Conservation (phyloP, 2,329 filamentous ascomycete genomes). For the Cladobotryum mycophilum region DNA sequence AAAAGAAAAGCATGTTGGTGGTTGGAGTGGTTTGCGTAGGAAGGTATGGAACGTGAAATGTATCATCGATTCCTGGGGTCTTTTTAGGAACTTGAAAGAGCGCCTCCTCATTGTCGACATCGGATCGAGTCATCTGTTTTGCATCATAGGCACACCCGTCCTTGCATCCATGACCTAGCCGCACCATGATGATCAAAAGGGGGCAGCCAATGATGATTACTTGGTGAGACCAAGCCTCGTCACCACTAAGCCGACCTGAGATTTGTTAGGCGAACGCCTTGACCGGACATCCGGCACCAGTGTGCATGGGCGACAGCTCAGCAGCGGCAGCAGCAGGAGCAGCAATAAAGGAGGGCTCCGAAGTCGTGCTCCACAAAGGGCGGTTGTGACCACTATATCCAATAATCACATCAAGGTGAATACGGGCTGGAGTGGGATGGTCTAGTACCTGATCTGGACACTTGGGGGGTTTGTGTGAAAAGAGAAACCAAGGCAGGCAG, state of each 20-base stretch:
- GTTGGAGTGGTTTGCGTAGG: too few species aligned
- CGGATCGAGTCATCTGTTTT: not conserved
- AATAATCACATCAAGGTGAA: not conserved
- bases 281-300: constrained; percentile 9
- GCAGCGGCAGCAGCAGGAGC: too few species aligned
- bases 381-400: too few species aligned
- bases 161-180: not conserved
- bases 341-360: not conserved
- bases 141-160: not conserved
- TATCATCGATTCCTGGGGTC: too few species aligned
- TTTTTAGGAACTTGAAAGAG: too few species aligned
- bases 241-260: constrained; percentile 1
- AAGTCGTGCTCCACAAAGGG: constrained; percentile 1
- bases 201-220: constrained; percentile 1
- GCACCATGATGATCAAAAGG: constrained; percentile 3
- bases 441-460: too few species aligned
- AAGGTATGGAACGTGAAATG: too few species aligned
- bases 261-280: constrained; percentile 1
- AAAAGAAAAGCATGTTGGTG: not conserved
- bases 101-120: not conserved
- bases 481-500: too few species aligned
- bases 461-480: too few species aligned
- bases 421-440: too few species aligned
- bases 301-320: not conserved
- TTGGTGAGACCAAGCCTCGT: constrained; percentile 5